Conservation (phyloP, 225 moss, liverwort and hornwort genomes). For the Bryum argenteum region DNA sequence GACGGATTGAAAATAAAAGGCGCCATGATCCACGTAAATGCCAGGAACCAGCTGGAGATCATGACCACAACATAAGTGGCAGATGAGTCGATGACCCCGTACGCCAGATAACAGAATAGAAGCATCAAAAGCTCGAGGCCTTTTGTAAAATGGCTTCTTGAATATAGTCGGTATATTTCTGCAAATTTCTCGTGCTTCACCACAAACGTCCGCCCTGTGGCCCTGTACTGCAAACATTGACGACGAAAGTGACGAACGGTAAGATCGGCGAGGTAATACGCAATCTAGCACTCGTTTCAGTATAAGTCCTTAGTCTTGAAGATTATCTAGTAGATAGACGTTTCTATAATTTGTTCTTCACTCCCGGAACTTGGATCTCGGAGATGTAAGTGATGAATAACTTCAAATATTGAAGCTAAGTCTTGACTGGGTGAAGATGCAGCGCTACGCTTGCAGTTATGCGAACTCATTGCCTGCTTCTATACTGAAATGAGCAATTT, state of each 20-base stretch:
- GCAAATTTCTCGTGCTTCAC: constrained; percentile 88
- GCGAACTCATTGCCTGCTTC: constrained; percentile 1
- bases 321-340: background rate
- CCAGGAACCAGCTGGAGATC: constrained; percentile 94
- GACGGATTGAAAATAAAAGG: constrained; percentile 97
- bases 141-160: constrained; percentile 88
- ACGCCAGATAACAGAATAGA: constrained; percentile 74
- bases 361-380: constrained; percentile 1
- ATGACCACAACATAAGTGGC: constrained; percentile 75
- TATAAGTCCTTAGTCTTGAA: background rate
- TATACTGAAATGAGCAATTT: constrained; percentile 1
- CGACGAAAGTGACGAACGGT: constrained; percentile 17
- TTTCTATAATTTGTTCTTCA: background rate
- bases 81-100: constrained; percentile 59
- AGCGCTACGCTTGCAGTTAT: background rate
- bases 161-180: constrained; percentile 79
- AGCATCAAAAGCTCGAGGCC: constrained; percentile 88
- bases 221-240: constrained; percentile 69
- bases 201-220: constrained; percentile 93
- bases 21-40: constrained; percentile 89
- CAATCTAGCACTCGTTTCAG: background rate
- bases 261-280: background rate
- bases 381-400: background rate
- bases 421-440: constrained; percentile 1
- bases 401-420: background rate